Evolutionary conservation across 2,329 filamentous ascomycete species (phyloP), one percentile per base, ranked within the genome.

Genomic region (Trichoderma arundinaceum): DNA sequence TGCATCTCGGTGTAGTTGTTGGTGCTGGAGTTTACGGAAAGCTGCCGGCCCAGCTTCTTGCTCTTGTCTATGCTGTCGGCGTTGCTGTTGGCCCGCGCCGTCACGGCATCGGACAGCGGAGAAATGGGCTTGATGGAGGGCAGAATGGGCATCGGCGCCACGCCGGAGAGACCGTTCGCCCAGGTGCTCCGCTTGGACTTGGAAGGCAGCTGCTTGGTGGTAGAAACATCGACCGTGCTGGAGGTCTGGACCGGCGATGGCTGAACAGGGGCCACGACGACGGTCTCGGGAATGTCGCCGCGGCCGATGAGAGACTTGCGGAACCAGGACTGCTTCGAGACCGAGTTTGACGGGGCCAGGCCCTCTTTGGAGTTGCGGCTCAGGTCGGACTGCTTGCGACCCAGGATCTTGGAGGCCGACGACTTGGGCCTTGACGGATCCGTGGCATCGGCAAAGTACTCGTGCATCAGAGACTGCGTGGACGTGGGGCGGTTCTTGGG

Each of bases 71-170:
- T 87, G 49, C 87, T 85, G 71, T 86, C 81, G 58, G 88, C 85
- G 65, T 86, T 88, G 73, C 87, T 94, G 73, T 87, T 94, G 60
- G 91, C 94, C 78, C 97, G 93, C 33, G 94, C 95, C 64, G 89
- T 97, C 52, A 97, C 92, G 59, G 92, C 87, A 77, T 97, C 94
- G 6, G 94, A 95, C n/a, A 98, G 78, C n/a, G 95, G 95, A 43
- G 95, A 98, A 59, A 98, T 94, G 12, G 95, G 94, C 69, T 91
- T 88, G 72, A 98, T 97, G 1, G 94, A 97, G 12, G 95, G 95
- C 56, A 99, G 82, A 68, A 99, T 99, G 8, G 92, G 92, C 86
- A 99, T 99, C 4, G 95, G 95, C 56, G 93, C 92, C 68, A 87
- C 90, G 69, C 90, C 92, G 9, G 88, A 88, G 17, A 86, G 83